Base-by-base conservation (phyloP, 371 early-diverging fungal species). In the Mucor lusitanicus region DNA sequence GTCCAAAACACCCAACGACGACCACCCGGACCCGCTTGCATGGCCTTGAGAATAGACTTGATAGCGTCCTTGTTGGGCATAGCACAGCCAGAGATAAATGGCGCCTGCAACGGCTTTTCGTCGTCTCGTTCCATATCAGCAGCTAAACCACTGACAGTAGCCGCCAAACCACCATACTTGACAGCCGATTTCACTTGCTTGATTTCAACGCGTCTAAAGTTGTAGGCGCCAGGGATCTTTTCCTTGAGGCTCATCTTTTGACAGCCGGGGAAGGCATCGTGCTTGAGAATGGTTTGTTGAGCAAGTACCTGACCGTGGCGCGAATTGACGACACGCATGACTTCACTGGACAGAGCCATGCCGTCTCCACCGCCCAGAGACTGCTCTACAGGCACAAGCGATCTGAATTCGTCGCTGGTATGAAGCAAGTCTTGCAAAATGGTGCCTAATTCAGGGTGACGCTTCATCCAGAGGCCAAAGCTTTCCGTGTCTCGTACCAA, bases 211-310 rank as follows among this genome's bases (percentile, higher is more conserved):
- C 85, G 77, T 25, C 91, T 80, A 64, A 80, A 91, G 53, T 90
- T 90, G 54, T 87, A 88, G 13, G 87, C 89, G 59, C 90, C 91
- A 11, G 88, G 88, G 0, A 91, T 77, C 30, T 90, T 81, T 53
- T 91, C 92, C 37, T 79, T 74, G 35, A 91, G 71, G 25, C 85
- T 84, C 72, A 88, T 75, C 56, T 89, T 88, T 68, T 91, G 92
- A 30, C 89, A 88, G 3, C 91, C 91, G 12, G 90, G 92, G 75
- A 90, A 91, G 25, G 88, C 83, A 62, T 90, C 91, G 39, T 84
- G 84, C 56, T 91, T 91, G 53, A 91, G 64, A 56, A 91, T 91
- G 0, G 89, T 90, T 42, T 86, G 83, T 42, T 85, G 84, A 0
- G 86, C 87, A 42, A 91, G 75, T 0, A 91, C 91, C 39, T 85